Percentiles rank a stretch among this genome's conserved stretches.
These are phyloP conservation scores for Exophiala spinifera DNA, from an alignment of 2,329 filamentous ascomycete genomes.

Conservation along the genomic window DNA sequence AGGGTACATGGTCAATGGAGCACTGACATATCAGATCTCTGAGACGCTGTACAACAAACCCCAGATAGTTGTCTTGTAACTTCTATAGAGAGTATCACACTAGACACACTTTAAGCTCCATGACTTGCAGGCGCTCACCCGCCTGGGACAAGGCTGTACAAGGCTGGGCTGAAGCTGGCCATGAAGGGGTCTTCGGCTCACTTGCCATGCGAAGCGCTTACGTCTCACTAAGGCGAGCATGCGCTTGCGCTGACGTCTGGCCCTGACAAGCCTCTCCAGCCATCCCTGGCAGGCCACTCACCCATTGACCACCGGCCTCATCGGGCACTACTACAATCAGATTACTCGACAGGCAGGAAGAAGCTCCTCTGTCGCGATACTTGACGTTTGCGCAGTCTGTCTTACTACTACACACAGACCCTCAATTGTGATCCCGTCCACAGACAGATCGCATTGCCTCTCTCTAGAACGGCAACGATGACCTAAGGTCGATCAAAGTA, in stretches of 20 bases:
- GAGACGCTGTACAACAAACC: constrained; percentile 39
- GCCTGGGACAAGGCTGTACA: neutral
- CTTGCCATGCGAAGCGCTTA: neutral
- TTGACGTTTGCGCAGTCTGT: neutral
- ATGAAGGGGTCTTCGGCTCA: neutral
- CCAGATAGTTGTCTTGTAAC: constrained; percentile 36
- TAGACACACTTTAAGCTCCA: neutral
- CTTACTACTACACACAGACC: too few relatives aligned
- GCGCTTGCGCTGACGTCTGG: neutral
- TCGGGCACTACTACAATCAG: neutral
- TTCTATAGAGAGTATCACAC: neutral
- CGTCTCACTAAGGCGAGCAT: neutral
- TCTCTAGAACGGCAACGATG: neutral
- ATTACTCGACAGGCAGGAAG: neutral
- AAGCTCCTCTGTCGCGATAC: neutral
- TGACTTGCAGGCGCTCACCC: neutral
- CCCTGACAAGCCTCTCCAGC: neutral
- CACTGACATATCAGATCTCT: constrained; percentile 46
- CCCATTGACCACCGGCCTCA: neutral
- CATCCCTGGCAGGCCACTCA: neutral
- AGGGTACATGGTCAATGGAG: constrained; percentile 61
- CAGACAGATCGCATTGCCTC: neutral
- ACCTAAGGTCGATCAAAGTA: neutral
- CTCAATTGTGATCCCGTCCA: neutral
- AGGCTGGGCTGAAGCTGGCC: neutral